Conservation (phyloP, 1,284 basidiomycete genomes). For the Fomitiporia mediterranea region DNA sequence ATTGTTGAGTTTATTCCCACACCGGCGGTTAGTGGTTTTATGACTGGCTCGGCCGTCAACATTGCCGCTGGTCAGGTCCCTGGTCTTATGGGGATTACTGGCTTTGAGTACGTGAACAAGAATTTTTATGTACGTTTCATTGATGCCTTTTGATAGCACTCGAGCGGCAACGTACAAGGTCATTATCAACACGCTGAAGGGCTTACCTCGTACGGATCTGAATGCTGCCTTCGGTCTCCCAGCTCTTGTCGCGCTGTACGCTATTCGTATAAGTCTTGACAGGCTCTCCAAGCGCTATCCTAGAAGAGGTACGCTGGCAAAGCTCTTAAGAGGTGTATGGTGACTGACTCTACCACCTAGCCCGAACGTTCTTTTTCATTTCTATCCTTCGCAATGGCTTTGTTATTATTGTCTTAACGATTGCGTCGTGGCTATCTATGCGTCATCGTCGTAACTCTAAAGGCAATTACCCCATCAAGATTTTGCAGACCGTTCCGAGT, state of each 20-base stretch:
- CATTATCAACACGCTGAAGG: constrained; percentile 89
- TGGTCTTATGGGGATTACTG: constrained; percentile 77
- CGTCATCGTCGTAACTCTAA: constrained; percentile 51
- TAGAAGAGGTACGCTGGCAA: constrained; percentile 43
- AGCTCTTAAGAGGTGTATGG: background rate
- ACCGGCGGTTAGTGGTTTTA: constrained; percentile 90
- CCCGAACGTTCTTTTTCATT: constrained; percentile 86
- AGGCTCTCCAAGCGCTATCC: constrained; percentile 65
- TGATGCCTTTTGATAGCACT: constrained; percentile 46
- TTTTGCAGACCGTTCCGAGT: constrained; percentile 79
- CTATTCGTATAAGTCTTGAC: constrained; percentile 64
- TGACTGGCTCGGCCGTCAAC: constrained; percentile 88
- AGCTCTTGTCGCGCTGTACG: constrained; percentile 72
- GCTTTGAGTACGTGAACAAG: constrained; percentile 60
- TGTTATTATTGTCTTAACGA: constrained; percentile 79
- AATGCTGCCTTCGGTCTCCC: constrained; percentile 91
- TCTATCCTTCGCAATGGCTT: constrained; percentile 84
- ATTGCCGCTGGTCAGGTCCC: constrained; percentile 86
- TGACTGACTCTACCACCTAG: constrained; percentile 32
- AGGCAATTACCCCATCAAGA: constrained; percentile 80
- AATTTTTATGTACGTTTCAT: background rate
- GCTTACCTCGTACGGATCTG: constrained; percentile 63
- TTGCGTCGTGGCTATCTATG: constrained; percentile 82
- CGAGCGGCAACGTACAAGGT: constrained; percentile 82
- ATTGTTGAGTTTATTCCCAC: constrained; percentile 92